A percentile compares a stretch with the other conserved stretches of the same genome.
Conservation (phyloP, 768 basidiomycete species). For the Boletus reticulatus region DNA sequence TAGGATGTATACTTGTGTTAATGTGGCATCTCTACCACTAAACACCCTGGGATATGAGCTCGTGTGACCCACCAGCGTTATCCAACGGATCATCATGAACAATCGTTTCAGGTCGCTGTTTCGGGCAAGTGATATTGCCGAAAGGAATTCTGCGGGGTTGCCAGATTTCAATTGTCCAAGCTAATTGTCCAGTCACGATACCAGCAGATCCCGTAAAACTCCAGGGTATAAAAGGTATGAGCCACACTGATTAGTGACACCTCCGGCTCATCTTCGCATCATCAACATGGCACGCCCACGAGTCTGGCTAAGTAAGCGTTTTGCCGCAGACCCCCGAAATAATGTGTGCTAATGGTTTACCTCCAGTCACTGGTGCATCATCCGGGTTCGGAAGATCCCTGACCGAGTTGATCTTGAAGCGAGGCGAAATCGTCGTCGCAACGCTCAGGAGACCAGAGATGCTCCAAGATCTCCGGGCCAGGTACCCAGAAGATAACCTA, state of each 20-base stretch:
- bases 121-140: neutral
- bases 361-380: constrained; percentile 39
- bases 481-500: constrained; percentile 7
- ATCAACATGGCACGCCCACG: constrained; percentile 1
- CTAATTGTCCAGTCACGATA: neutral
- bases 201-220: neutral
- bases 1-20: constrained; percentile 6
- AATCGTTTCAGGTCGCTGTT: neutral
- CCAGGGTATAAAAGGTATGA: neutral
- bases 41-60: neutral
- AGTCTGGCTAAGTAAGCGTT: constrained; percentile 9
- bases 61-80: neutral
- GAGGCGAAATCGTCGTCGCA: constrained; percentile 40
- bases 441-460: constrained; percentile 39
- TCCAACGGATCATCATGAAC: neutral
- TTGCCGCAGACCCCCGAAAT: neutral
- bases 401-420: constrained; percentile 29
- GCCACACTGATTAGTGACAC: neutral
- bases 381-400: constrained; percentile 38
- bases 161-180: neutral
- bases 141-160: neutral
- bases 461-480: constrained; percentile 4
- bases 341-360: neutral
- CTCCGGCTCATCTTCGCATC: neutral
- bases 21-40: neutral